These are phyloP conservation scores for Dictyostelium purpureum DNA, from an alignment of 78 protist species.

Conservation along the genomic window DNA sequence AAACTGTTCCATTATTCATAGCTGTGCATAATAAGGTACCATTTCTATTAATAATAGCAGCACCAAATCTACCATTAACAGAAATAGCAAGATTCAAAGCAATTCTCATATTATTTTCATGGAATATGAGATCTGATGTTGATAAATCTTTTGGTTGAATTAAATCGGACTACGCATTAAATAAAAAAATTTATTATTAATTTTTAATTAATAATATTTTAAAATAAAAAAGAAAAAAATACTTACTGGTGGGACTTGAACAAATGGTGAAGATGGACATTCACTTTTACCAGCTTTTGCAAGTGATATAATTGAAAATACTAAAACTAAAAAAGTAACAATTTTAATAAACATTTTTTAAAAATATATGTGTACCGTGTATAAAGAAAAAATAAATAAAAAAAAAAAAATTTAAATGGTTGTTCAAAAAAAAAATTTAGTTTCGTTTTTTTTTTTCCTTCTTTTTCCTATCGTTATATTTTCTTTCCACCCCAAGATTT, in stretches of 20 bases:
- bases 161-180: not conserved
- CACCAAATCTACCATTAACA: conserved; percentile 11
- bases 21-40: conserved; percentile 28
- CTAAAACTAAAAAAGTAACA: not conserved
- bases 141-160: conserved; percentile 3
- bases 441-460: too few species aligned
- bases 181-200: not conserved
- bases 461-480: too few species aligned
- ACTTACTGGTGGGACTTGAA: conserved; percentile 24
- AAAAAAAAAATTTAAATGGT: too few species aligned
- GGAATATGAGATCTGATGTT: conserved; percentile 1
- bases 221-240: not conserved
- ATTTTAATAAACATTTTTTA: too few species aligned
- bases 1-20: not conserved
- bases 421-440: too few species aligned
- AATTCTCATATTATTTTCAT: conserved; percentile 37
- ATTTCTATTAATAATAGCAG: not conserved
- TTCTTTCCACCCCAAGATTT: too few species aligned
- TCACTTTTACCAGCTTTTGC: not conserved
- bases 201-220: not conserved
- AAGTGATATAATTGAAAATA: not conserved
- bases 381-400: too few species aligned
- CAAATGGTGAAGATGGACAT: not conserved
- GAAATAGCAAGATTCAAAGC: conserved; percentile 25
- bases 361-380: too few species aligned